Percentiles rank a stretch among this genome's conserved stretches.
phyloP scores from a whole-genome alignment of 2,329 filamentous ascomycete species.

The Colletotrichum sp. region DNA sequence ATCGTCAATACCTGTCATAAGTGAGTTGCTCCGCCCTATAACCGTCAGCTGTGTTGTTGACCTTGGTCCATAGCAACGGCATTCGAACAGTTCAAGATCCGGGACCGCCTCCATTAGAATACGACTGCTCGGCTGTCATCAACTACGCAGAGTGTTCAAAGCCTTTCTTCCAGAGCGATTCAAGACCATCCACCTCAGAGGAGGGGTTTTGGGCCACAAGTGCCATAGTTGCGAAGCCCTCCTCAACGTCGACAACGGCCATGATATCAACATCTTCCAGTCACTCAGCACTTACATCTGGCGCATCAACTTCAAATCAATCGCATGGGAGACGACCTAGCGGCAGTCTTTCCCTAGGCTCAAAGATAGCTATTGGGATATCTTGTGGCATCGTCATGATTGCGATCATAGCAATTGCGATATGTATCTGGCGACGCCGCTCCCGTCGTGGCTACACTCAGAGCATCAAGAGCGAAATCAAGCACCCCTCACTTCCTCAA shows the following conservation, averaged over 20 bases:
- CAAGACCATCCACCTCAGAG: background rate
- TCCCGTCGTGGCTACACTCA: slow-evolving; percentile 23
- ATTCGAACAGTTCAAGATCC: slow-evolving; percentile 35
- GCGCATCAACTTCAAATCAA: background rate
- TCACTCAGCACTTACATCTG: background rate
- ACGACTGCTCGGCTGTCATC: slow-evolving; percentile 28
- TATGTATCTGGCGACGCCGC: slow-evolving; percentile 41
- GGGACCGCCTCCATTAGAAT: slow-evolving; percentile 35
- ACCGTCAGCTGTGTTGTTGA: background rate
- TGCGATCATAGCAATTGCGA: slow-evolving; percentile 37
- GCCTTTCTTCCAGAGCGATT: background rate
- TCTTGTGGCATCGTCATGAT: slow-evolving; percentile 44
- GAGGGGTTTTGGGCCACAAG: background rate
- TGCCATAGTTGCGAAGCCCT: background rate
- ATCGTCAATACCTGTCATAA: slow-evolving; percentile 57
- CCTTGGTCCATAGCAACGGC: slow-evolving; percentile 28
- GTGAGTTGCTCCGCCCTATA: slow-evolving; percentile 37
- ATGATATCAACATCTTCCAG: background rate
- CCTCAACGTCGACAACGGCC: background rate
- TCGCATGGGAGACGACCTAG: background rate
- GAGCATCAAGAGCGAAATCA: slow-evolving; percentile 23
- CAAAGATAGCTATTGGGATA: slow-evolving; percentile 51
- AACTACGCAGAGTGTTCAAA: background rate
- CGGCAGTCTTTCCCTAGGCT: slow-evolving; percentile 37
- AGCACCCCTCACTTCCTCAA: slow-evolving; percentile 22